Percentiles rank a stretch among this genome's conserved stretches.
Conservation (phyloP, 257 asterid species). For the Lycium ferocissimum region DNA sequence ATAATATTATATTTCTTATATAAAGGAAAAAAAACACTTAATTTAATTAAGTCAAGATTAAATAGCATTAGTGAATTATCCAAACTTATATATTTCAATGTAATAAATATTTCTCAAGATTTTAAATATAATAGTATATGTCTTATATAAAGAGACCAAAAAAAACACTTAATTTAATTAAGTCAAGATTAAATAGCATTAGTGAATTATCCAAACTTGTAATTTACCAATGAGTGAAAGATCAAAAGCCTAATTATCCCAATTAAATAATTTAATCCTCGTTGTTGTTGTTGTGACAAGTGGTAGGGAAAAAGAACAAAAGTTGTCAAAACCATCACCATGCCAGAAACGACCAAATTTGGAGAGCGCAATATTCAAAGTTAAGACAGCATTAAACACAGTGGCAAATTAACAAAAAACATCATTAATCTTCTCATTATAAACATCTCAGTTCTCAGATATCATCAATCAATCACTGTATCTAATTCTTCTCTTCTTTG, state of each 20-base stretch:
- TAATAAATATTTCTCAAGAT: no score
- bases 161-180: no score
- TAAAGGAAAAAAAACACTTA: no score
- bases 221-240: neutral
- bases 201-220: no score
- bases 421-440: neutral
- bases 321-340: constrained; percentile 15
- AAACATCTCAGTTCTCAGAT: neutral
- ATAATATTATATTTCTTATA: no score
- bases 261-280: neutral
- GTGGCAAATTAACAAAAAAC: neutral
- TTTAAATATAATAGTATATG: no score
- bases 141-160: no score
- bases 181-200: no score
- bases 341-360: constrained; percentile 20
- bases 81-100: no score
- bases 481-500: constrained; percentile 1
- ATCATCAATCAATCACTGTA: neutral
- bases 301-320: constrained; percentile 14
- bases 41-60: no score
- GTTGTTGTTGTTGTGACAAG: neutral
- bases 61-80: no score
- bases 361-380: constrained; percentile 22
- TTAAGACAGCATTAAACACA: neutral
- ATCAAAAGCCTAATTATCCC: neutral